Conservation (phyloP, 2,329 filamentous ascomycete species). For the Alternaria longipes region DNA sequence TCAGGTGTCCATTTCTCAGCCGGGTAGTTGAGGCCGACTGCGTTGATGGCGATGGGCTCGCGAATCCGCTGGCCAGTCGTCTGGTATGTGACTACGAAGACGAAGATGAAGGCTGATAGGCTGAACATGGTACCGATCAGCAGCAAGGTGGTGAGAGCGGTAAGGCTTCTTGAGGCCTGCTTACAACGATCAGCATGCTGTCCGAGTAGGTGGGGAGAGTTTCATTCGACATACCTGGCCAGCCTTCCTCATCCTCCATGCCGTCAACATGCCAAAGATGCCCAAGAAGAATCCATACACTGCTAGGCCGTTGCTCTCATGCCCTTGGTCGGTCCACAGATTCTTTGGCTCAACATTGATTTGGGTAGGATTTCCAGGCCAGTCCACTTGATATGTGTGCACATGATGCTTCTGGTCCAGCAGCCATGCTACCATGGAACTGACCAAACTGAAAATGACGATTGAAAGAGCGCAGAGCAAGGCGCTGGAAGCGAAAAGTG, state of each 20-base stretch:
- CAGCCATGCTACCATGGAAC: slow-evolving; percentile 46
- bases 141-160: slow-evolving; percentile 48
- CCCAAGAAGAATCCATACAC: slow-evolving; percentile 47
- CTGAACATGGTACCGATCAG: slow-evolving; percentile 41
- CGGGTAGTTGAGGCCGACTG: slow-evolving; percentile 31
- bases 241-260: slow-evolving; percentile 33
- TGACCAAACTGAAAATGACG: slow-evolving; percentile 40
- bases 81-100: slow-evolving; percentile 43
- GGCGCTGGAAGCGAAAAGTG: slow-evolving; percentile 33
- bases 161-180: slow-evolving; percentile 42
- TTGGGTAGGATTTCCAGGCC: slow-evolving; percentile 31
- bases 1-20: slow-evolving; percentile 44
- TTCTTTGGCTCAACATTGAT: slow-evolving; percentile 37
- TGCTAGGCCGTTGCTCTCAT: slow-evolving; percentile 41
- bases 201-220: not conserved
- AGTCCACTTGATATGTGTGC: slow-evolving; percentile 32
- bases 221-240: slow-evolving; percentile 11
- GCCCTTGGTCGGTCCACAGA: slow-evolving; percentile 44
- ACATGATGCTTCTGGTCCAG: slow-evolving; percentile 43
- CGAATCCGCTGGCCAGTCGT: slow-evolving; percentile 38
- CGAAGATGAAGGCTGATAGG: slow-evolving; percentile 42
- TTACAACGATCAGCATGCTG: not conserved
- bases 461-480: slow-evolving; percentile 44
- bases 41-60: slow-evolving; percentile 29
- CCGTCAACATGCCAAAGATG: slow-evolving; percentile 40